A percentile compares a stretch with the other conserved stretches of the same genome.
These are phyloP conservation scores for Brassica nigra DNA, from an alignment of 345 rosid genomes.

Conservation along the genomic window DNA sequence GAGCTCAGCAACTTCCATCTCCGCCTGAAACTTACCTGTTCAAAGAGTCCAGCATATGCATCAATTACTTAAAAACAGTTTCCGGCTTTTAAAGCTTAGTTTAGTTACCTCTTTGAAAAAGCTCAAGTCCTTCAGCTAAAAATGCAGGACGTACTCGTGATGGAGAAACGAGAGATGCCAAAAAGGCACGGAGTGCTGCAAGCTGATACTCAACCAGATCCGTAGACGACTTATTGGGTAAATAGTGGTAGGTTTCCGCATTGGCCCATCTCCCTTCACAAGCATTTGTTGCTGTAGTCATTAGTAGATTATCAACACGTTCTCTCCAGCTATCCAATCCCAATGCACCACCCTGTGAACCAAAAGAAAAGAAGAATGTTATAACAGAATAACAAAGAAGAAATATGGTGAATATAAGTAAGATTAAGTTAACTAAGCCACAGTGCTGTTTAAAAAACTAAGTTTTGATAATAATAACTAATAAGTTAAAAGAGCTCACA, in stretches of 20 bases:
- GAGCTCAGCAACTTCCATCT: slow-evolving; percentile 55
- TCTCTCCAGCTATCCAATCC: slow-evolving; percentile 71
- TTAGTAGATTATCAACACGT: slow-evolving; percentile 60
- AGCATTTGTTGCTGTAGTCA: slow-evolving; percentile 56
- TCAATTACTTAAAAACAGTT: too few relatives aligned
- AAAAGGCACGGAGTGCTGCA: slow-evolving; percentile 70
- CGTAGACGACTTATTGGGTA: slow-evolving; percentile 41
- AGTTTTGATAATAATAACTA: too few relatives aligned
- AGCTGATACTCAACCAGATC: slow-evolving; percentile 62
- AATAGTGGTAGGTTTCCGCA: slow-evolving; percentile 44
- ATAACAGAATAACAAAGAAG: too few relatives aligned
- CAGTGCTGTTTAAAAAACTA: too few relatives aligned
- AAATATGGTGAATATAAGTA: too few relatives aligned
- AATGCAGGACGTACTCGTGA: slow-evolving; percentile 56
- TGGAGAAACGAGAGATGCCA: slow-evolving; percentile 78
- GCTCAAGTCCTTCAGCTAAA: slow-evolving; percentile 69
- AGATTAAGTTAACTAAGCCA: too few relatives aligned
- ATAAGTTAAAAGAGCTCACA: slow-evolving; percentile 47
- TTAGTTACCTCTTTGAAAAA: slow-evolving; percentile 67
- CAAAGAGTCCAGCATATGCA: slow-evolving; percentile 8
- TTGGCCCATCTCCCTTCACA: slow-evolving; percentile 59
- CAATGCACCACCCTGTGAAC: slow-evolving; percentile 66
- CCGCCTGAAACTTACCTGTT: slow-evolving; percentile 62
- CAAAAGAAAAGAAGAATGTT: background rate
- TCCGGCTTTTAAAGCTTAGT: background rate